Evolutionary conservation across 129 eudicot species (phyloP), one percentile per base, ranked within the genome.

Genomic region (Saposhnikovia divaricata): DNA sequence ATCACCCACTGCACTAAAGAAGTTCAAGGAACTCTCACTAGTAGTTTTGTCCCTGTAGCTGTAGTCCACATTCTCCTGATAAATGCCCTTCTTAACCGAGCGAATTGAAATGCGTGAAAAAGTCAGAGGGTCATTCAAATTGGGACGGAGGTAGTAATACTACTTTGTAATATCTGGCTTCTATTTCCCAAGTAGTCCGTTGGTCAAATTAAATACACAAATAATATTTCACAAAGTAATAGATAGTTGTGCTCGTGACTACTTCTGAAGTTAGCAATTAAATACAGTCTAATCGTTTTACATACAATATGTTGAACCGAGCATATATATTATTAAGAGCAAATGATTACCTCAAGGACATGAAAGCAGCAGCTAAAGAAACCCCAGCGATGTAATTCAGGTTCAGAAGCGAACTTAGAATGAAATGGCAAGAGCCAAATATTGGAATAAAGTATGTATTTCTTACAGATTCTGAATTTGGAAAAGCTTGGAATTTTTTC

Each of bases 1-100:
- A 21, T 31, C 71, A 47, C 86, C 86, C 80, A 31, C 19, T 3
- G 75, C 82, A 37, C 34, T 31, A 31, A 31, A 74, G 80, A 79
- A 83, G 9, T 23, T 19, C 11, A 79, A 79, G 39, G 61, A 66
- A 12, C 43, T 83, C 21, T 28, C 80, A 28, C 76, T 74, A 4
- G 77, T 55, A 25, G 40, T 79, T 4, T 50, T 37, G 10, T 74
- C 37, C 40, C 50, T 73, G 53, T 63, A 44, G 45, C 79, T 66
- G 50, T 83, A 79, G 4, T 79, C 66, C 68, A 74, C 83, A 55
- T 21, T 21, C 4, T 74, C 73, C 3, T 72, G 70, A 57, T 38
- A 74, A 38, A 83, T 75, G 13, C 86, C 86, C 71, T 83, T 83
- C 69, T 74, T 31, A n/a, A 79, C n/a, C n/a, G n/a, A n/a, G n/a